Base-by-base conservation (phyloP, 306 rosid genomes). In the Cyclanthera cordifolia region DNA sequence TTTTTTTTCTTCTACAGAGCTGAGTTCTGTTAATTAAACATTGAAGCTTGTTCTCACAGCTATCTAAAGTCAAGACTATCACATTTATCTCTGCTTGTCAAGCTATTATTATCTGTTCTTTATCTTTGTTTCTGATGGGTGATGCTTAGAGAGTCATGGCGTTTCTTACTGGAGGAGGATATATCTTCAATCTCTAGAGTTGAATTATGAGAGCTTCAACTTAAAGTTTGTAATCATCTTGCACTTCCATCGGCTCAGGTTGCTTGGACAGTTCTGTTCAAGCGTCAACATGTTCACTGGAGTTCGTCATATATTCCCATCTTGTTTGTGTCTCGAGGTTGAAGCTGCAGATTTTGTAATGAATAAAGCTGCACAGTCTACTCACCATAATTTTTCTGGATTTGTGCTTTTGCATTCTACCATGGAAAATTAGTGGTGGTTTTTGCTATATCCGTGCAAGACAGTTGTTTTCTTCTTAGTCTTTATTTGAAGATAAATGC, bases 361-460 rank as follows among this genome's bases (percentile, higher is more conserved):
- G 75, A 90, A 90, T 90, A 93, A 86, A 77, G 85, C 87, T 71
- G 80, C 76, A 84, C 86, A 76, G 85, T 86, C 76, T 79, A 56
- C 81, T 82, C 90, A 86, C 82, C 90, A 73, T 75, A 83, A 74
- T 53, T 67, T 56, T 76, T 88, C 82, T 86, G 88, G 84, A 80
- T 73, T 85, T 81, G 74, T 83, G 81, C 88, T 72, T 32, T 49
- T 73, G 77, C 84, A 72, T 73, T 76, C 76, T 58, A 70, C 80
- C 83, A 77, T 79, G 74, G 80, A 82, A 85, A 43, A 83, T 85
- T 93, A 84, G 87, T 79, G 96, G 84, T 89, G 82, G 87, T 69
- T 78, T 82, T 77, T 76, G 80, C 84, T 79, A 79, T 73, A 82
- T 74, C 82, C 72, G 85, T 58, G 66, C 84, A 73, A 57, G 79